phyloP scores from a whole-genome alignment of 1,139 yeast genomes.

The Hansenula sp. region DNA sequence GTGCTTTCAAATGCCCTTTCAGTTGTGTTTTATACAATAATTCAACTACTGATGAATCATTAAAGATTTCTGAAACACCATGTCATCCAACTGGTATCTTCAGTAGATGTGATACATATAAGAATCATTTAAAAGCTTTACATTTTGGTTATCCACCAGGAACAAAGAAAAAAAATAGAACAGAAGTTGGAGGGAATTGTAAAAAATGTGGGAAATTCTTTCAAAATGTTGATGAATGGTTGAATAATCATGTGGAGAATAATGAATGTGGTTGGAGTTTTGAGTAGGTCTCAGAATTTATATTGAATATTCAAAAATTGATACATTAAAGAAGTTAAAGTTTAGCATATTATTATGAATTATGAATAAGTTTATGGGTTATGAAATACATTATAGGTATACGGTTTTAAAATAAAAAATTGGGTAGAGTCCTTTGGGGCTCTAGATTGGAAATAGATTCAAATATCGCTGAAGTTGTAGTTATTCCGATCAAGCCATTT shows the following conservation, averaged over 20 bases:
- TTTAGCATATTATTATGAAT: too few relatives aligned
- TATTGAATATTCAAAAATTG: too few relatives aligned
- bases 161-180: conserved; percentile 74
- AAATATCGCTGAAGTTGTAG: too few relatives aligned
- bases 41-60: conserved; percentile 12
- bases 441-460: too few relatives aligned
- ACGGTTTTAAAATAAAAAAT: too few relatives aligned
- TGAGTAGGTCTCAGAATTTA: neutral
- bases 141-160: conserved; percentile 90
- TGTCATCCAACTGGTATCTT: conserved; percentile 86
- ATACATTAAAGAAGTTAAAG: too few relatives aligned
- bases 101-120: conserved; percentile 86
- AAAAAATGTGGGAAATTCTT: conserved; percentile 69
- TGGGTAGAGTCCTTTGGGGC: too few relatives aligned
- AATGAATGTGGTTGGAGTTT: conserved; percentile 36
- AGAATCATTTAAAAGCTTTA: conserved; percentile 84
- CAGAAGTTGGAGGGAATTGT: conserved; percentile 67
- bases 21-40: conserved; percentile 9
- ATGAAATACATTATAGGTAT: too few relatives aligned
- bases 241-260: conserved; percentile 65
- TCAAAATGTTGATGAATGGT: conserved; percentile 75
- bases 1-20: conserved; percentile 47
- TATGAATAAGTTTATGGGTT: too few relatives aligned
- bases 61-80: conserved; percentile 9
- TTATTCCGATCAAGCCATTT: too few relatives aligned